Base-by-base conservation (phyloP, 2,329 filamentous ascomycete species). In the Sordariomycetes sp. region DNA sequence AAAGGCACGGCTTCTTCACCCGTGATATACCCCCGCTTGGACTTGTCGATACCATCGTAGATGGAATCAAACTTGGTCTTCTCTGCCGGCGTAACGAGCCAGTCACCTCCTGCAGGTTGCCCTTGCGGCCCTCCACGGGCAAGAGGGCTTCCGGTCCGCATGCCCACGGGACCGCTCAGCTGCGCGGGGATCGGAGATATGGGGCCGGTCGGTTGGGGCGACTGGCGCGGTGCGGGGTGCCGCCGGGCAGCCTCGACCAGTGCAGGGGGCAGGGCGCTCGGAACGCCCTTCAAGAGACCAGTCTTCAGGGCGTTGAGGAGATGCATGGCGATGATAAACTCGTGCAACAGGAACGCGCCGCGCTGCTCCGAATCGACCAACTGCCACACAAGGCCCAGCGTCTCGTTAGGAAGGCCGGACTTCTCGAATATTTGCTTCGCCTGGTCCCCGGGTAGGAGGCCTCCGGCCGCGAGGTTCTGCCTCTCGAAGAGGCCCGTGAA, bases 301-400 rank as follows among this genome's bases (percentile, higher is more conserved):
- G 85, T 87, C 76, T 95, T 96, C 73, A 89, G 90, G 13, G 90
- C 96, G 15, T 90, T 92, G 61, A 99, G 78, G 60, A 99, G 76
- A 70, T 99, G 94, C 94, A 99, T 99, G 52, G 94, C 94, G 66
- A 99, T 95, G 67, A 96, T 88, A 68, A 99, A 99, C 65, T 97
- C 94, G 15, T 90, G 92, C 64, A 85, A 79, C 59, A 91, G 87
- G 39, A 99, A 78, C 35, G 87, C 84, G 55, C 94, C 94, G 56
- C 91, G 84, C 72, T 96, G 90, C 70, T 96, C 91, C 0, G 90
- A 94, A 68, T 99, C 94, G 24, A 91, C 87, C 60, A 99, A 79
- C 64, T 88, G 90, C 94, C 94, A 99, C 74, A 99, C 96, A 63
- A 87, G 85, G n/a, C 91, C 91, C 35, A 99, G 78, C 12, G 88